These are phyloP conservation scores for Neurospora cerealis DNA, from an alignment of 495 filamentous ascomycete species.

Conservation along the genomic window DNA sequence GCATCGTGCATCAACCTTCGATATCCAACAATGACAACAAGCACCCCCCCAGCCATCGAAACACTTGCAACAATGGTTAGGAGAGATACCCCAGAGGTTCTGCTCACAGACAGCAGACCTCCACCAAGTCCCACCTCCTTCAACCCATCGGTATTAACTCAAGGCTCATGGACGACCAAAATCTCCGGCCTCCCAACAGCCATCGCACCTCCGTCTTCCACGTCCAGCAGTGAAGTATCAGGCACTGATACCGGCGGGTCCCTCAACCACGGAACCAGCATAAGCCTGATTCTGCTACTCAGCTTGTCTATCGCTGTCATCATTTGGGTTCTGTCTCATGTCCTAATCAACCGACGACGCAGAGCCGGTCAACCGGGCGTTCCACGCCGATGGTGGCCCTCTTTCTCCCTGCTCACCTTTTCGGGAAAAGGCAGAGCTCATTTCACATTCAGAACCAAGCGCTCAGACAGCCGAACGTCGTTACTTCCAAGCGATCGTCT, in stretches of 20 bases:
- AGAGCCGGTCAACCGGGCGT: background rate
- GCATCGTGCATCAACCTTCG: background rate
- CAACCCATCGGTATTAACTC: background rate
- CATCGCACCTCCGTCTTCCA: background rate
- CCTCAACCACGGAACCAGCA: constrained; percentile 13
- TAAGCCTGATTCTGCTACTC: constrained; percentile 23
- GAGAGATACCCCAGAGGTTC: background rate
- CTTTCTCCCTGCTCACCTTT: background rate
- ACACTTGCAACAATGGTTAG: background rate
- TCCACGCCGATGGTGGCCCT: background rate
- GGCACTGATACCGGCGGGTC: background rate
- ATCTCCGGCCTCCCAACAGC: background rate
- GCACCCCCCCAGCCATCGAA: background rate
- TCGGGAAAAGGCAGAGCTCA: background rate
- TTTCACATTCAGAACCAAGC: background rate
- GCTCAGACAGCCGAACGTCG: background rate
- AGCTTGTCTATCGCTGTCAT: constrained; percentile 20
- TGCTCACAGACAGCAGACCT: constrained; percentile 2
- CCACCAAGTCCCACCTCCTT: background rate
- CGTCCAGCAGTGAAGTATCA: background rate
- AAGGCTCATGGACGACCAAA: background rate
- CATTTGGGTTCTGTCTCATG: constrained; percentile 12
- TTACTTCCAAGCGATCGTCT: background rate
- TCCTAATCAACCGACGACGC: constrained; percentile 15
- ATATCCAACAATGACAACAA: background rate